A percentile compares a stretch with the other conserved stretches of the same genome.
These are phyloP conservation scores for Blastobotrys raffinosifermentans DNA, from an alignment of 1,139 yeast genomes.

Conservation along the genomic window DNA sequence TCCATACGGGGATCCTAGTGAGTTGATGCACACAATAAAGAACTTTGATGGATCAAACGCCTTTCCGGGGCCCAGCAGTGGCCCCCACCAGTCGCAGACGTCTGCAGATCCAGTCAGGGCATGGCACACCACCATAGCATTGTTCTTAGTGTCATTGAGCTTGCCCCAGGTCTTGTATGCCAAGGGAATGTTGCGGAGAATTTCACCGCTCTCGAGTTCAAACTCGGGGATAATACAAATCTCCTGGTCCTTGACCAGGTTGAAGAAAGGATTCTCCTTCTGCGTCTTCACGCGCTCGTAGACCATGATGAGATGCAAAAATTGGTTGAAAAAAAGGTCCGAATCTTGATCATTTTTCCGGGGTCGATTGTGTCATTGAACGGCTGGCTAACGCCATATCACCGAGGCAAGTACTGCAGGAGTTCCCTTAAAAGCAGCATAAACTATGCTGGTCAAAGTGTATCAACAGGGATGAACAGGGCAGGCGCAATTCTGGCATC, in stretches of 20 bases:
- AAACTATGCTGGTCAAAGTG: background rate
- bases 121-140: conserved; percentile 84
- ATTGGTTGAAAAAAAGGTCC: background rate
- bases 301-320: background rate
- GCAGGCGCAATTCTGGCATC: no score
- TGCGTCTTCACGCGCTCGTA: conserved; percentile 31
- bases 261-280: conserved; percentile 64
- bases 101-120: conserved; percentile 95
- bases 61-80: conserved; percentile 73
- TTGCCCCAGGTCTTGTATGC: conserved; percentile 97
- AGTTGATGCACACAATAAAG: conserved; percentile 79
- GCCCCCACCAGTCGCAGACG: conserved; percentile 98
- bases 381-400: background rate
- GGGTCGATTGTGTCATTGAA: background rate
- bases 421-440: no score
- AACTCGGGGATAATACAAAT: conserved; percentile 76
- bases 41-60: conserved; percentile 89
- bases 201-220: conserved; percentile 76
- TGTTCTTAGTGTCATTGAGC: conserved; percentile 58
- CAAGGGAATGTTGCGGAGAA: conserved; percentile 68
- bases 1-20: conserved; percentile 95
- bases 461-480: background rate
- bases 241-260: conserved; percentile 71
- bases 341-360: background rate
- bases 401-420: no score